Evolutionary conservation across 140 eudicot species (phyloP).

Genomic region (Stevia rebaudiana): DNA sequence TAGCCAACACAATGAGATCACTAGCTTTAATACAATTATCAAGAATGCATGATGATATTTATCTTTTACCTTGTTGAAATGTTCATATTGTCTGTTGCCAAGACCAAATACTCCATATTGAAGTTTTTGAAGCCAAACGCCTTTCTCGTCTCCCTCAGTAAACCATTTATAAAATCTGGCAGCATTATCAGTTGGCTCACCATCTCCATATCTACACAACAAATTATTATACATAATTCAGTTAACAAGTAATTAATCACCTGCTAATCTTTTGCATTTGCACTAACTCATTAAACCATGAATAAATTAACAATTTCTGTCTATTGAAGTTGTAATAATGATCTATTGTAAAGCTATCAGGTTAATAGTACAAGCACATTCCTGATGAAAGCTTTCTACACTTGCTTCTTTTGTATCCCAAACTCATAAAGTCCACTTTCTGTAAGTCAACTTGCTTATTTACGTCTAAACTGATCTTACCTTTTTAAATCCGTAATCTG

Average conservation of each 20-base stretch:
- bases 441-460: not conserved
- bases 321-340: not conserved
- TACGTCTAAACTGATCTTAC: not conserved
- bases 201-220: constrained; percentile 85
- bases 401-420: not conserved
- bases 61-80: constrained; percentile 75
- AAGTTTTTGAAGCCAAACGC: constrained; percentile 68
- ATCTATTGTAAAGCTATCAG: not conserved
- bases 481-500: not conserved
- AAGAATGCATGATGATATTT: not conserved
- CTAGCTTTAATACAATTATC: not conserved
- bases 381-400: not conserved
- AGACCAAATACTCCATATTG: constrained; percentile 85
- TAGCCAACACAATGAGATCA: constrained; percentile 7
- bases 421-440: constrained; percentile 11
- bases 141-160: constrained; percentile 70
- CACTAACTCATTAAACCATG: not conserved
- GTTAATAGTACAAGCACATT: not conserved
- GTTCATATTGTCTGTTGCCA: constrained; percentile 96
- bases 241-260: not conserved
- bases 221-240: constrained; percentile 17
- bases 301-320: not conserved
- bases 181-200: constrained; percentile 98
- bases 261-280: not conserved
- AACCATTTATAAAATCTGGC: constrained; percentile 97